These are phyloP conservation scores for Meyerozyma smithsonii DNA, from an alignment of 1,139 yeast genomes.

Conservation along the genomic window DNA sequence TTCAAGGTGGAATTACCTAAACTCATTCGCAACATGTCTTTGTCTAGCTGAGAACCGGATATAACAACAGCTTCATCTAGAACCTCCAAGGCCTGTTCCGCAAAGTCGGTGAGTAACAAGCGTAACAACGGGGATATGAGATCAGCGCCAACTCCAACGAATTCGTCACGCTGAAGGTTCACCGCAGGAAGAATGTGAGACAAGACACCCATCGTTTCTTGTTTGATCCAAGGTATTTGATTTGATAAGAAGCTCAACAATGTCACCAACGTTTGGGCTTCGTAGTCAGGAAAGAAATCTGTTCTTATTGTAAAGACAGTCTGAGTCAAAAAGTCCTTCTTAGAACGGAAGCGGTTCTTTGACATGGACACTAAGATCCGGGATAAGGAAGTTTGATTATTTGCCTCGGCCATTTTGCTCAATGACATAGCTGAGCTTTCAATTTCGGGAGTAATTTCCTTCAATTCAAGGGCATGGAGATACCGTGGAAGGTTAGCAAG, in stretches of 20 bases:
- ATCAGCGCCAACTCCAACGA: constrained; percentile 91
- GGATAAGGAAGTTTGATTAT: constrained; percentile 57
- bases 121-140: constrained; percentile 84
- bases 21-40: constrained; percentile 87
- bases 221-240: constrained; percentile 69
- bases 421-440: constrained; percentile 56
- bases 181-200: constrained; percentile 72
- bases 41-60: constrained; percentile 88
- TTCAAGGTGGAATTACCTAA: constrained; percentile 76
- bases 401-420: constrained; percentile 55
- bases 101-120: constrained; percentile 77
- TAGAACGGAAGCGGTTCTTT: constrained; percentile 76
- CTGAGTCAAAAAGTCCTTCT: constrained; percentile 83
- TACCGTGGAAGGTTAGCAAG: constrained; percentile 81
- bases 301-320: constrained; percentile 63
- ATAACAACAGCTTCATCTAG: constrained; percentile 80
- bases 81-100: constrained; percentile 84
- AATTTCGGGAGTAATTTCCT: constrained; percentile 47
- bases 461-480: constrained; percentile 68
- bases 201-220: constrained; percentile 73
- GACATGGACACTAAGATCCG: constrained; percentile 74
- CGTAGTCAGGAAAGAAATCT: constrained; percentile 69
- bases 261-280: constrained; percentile 71
- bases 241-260: constrained; percentile 77
- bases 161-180: constrained; percentile 74